Evolutionary conservation across 352 stramenopile species (phyloP).

Genomic region (Halophytophthora polymorphica): DNA sequence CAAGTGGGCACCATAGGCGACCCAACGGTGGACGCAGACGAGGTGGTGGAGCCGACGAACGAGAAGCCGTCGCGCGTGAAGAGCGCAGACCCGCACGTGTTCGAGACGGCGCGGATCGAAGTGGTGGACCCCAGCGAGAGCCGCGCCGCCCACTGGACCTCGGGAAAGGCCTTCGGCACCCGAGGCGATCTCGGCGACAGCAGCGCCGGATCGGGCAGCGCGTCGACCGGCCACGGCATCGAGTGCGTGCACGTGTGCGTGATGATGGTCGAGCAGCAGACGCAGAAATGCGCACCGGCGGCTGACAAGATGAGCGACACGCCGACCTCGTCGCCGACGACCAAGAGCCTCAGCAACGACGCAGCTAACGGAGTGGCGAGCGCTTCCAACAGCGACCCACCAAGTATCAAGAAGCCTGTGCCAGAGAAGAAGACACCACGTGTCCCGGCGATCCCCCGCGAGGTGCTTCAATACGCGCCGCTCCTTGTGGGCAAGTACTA

Average conservation of each 20-base stretch:
- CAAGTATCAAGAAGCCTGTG: neutral
- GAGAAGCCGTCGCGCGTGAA: slow-evolving; percentile 25
- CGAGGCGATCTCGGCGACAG: slow-evolving; percentile 23
- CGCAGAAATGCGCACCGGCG: slow-evolving; percentile 26
- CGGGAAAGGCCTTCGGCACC: slow-evolving; percentile 27
- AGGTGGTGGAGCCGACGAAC: slow-evolving; percentile 26
- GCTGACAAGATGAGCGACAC: slow-evolving; percentile 5
- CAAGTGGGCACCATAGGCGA: slow-evolving; percentile 42
- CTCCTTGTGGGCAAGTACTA: slow-evolving; percentile 81
- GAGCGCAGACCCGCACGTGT: slow-evolving; percentile 22
- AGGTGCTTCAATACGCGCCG: slow-evolving; percentile 68
- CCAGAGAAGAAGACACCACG: slow-evolving; percentile 12
- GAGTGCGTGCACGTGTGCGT: slow-evolving; percentile 56
- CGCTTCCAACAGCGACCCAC: neutral
- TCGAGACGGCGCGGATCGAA: slow-evolving; percentile 45
- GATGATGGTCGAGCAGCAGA: slow-evolving; percentile 59
- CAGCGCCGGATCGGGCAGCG: slow-evolving; percentile 5
- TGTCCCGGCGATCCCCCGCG: slow-evolving; percentile 36
- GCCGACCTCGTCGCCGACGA: neutral
- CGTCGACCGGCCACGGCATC: slow-evolving; percentile 7
- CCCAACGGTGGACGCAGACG: slow-evolving; percentile 32
- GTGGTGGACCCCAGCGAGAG: slow-evolving; percentile 49
- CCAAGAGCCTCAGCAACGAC: slow-evolving; percentile 3
- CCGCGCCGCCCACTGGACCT: slow-evolving; percentile 32
- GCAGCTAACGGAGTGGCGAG: neutral